phyloP scores from a whole-genome alignment of 2,329 filamentous ascomycete genomes.

The Sarocladium strictum region DNA sequence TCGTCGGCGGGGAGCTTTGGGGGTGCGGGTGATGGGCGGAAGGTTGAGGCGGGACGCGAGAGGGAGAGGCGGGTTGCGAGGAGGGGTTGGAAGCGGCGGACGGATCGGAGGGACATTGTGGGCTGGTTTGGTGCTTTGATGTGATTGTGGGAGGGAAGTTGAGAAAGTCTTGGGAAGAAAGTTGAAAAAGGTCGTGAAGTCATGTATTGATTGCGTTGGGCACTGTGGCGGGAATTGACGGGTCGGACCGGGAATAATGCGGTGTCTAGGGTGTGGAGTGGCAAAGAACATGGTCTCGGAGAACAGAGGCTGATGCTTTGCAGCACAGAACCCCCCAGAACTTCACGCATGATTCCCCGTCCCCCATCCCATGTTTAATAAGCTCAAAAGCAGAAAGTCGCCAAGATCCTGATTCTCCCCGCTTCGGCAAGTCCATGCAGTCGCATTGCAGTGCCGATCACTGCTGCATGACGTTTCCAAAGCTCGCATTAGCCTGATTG shows the following conservation, averaged over 20 bases:
- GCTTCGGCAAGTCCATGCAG: neutral
- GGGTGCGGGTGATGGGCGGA: conserved; percentile 59
- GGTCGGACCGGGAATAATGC: neutral
- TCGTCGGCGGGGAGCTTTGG: conserved; percentile 83
- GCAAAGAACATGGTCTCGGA: neutral
- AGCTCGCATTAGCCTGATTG: neutral
- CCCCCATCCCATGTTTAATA: no score
- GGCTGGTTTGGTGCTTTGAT: conserved; percentile 10
- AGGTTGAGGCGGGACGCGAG: conserved; percentile 28
- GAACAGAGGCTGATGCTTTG: no score
- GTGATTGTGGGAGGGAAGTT: neutral
- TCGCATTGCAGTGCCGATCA: conserved; percentile 5
- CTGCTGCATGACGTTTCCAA: neutral
- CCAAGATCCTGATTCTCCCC: neutral
- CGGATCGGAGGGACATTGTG: neutral
- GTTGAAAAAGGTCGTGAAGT: neutral
- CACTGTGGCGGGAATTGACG: neutral
- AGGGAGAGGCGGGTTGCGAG: conserved; percentile 12
- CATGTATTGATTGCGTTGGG: neutral
- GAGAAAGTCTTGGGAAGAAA: neutral
- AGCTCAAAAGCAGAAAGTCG: neutral
- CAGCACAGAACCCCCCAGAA: no score
- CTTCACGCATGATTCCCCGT: neutral
- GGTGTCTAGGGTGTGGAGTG: neutral
- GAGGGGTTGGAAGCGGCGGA: conserved; percentile 14